Percentiles rank a stretch among this genome's conserved stretches.
Conservation (phyloP, 768 basidiomycete genomes). For the Gymnopilus dilepis region DNA sequence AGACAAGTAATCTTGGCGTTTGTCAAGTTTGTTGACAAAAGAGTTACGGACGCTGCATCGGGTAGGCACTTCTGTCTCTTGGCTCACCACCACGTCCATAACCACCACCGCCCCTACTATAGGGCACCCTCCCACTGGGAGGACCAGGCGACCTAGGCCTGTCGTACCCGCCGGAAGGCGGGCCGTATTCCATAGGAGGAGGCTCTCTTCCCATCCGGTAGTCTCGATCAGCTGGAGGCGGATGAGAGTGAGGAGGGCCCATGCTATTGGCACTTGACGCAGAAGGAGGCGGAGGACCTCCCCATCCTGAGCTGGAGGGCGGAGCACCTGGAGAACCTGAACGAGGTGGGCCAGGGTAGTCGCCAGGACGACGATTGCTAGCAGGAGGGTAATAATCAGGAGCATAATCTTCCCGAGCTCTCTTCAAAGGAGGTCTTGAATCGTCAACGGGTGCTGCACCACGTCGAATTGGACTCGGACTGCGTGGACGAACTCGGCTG, state of each 20-base stretch:
- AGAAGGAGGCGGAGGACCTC: conserved; percentile 25
- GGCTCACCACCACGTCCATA: conserved; percentile 22
- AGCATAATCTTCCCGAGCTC: conserved; percentile 49
- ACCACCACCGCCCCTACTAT: conserved; percentile 30
- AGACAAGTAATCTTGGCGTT: not conserved
- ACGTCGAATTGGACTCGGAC: conserved; percentile 47
- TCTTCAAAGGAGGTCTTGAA: conserved; percentile 49
- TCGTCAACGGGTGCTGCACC: conserved; percentile 41
- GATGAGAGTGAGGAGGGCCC: conserved; percentile 12
- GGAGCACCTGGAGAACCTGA: conserved; percentile 22
- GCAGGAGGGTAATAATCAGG: conserved; percentile 39
- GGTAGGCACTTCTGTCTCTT: conserved; percentile 18
- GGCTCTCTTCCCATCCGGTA: conserved; percentile 33
- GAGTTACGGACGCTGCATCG: conserved; percentile 16
- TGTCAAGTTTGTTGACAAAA: not conserved
- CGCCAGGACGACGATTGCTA: conserved; percentile 28
- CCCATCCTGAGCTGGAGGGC: conserved; percentile 21
- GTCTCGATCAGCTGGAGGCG: conserved; percentile 39
- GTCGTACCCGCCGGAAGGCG: conserved; percentile 39
- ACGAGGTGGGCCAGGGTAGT: conserved; percentile 29
- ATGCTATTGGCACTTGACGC: conserved; percentile 17
- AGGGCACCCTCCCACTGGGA: conserved; percentile 20
- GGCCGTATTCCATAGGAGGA: conserved; percentile 28
- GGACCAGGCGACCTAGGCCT: conserved; percentile 37
- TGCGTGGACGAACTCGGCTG: conserved; percentile 50